Evolutionary conservation across 257 asterid genomes (phyloP), one percentile per base, ranked within the genome.

Genomic region (Prunella vulgaris): DNA sequence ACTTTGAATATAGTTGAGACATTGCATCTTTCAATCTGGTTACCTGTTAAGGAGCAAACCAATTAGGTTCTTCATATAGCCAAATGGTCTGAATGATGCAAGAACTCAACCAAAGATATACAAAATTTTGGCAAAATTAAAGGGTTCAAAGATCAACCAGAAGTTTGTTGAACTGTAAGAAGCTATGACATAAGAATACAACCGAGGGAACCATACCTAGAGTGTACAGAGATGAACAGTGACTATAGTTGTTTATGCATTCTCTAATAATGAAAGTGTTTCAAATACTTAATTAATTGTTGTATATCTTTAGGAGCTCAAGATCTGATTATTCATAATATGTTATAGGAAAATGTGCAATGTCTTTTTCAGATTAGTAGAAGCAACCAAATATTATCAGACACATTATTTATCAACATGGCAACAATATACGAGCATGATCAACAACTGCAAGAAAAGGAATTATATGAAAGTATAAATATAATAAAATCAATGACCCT

Each of bases 21-120:
- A 90, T 93, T 44, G 92, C 93, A 54, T 93, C 96, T 84, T 88
- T 90, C 83, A 90, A 63, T 77, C 85, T 88, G 69, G 88, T 77
- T 20, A 86, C 98, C 97, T 93, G 80, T 68, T 57, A 58, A 76
- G 33, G 51, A 49, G 32, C 10, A 18, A 51, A 67, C 48, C 46
- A 62, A 48, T 52, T 22, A 27, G 71, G 70, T 60, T 35, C 60
- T 62, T 60, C 18, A n/a, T n/a, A 32, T 15, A 66, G 32, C 60
- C 51, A 25, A n/a, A 74, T 8, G 28, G 51, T 40, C 8, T 5
- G 12, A 54, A 33, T 35, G 54, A 62, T 42, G 24, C 15, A 37
- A 63, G 53, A 20, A 33, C 15, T 46, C 22, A 30, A 53, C 28
- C n/a, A 27, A 9, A 13, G 10, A 13, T 10, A 32, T 51, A 58